Evolutionary conservation across 495 filamentous ascomycete species (phyloP).

Genomic region (Aspergillus ostianus): DNA sequence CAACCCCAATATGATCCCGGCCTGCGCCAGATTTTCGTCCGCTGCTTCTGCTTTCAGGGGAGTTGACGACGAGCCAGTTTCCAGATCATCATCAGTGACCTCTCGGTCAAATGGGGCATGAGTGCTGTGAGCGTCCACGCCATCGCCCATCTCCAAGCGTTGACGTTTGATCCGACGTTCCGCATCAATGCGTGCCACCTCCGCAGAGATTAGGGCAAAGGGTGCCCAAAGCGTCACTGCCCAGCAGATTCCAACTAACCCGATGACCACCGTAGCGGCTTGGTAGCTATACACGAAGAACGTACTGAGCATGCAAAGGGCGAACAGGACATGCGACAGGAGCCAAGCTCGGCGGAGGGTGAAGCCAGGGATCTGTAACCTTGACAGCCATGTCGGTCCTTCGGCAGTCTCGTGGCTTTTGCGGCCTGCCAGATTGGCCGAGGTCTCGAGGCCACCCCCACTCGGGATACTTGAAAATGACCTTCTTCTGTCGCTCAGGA

Average conservation of each 20-base stretch:
- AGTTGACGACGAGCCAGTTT: conserved; percentile 21
- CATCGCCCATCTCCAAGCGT: conserved; percentile 21
- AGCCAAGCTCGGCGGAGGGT: conserved; percentile 87
- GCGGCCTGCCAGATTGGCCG: conserved; percentile 18
- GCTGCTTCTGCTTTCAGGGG: conserved; percentile 16
- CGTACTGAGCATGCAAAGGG: conserved; percentile 73
- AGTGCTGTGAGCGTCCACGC: conserved; percentile 7
- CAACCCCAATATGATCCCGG: conserved; percentile 83
- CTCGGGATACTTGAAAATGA: conserved; percentile 33
- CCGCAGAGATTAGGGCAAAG: conserved; percentile 85
- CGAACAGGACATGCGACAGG: conserved; percentile 75
- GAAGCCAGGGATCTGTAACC: conserved; percentile 71
- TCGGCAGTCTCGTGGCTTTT: conserved; percentile 12
- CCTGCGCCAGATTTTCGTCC: conserved; percentile 53
- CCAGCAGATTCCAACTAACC: conserved; percentile 81
- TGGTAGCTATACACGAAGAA: conserved; percentile 67
- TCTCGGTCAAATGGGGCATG: conserved; percentile 1
- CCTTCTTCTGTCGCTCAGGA: conserved; percentile 19
- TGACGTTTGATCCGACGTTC: conserved; percentile 55
- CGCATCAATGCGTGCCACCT: conserved; percentile 76
- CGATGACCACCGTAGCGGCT: conserved; percentile 71
- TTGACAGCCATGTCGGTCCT: conserved; percentile 42
- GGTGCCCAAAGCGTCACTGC: conserved; percentile 88
- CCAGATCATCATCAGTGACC: conserved; percentile 22
- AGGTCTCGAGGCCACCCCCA: conserved; percentile 29